Evolutionary conservation across 164 flowering plant genomes (phyloP).

Genomic region (Magnolia officinalis): DNA sequence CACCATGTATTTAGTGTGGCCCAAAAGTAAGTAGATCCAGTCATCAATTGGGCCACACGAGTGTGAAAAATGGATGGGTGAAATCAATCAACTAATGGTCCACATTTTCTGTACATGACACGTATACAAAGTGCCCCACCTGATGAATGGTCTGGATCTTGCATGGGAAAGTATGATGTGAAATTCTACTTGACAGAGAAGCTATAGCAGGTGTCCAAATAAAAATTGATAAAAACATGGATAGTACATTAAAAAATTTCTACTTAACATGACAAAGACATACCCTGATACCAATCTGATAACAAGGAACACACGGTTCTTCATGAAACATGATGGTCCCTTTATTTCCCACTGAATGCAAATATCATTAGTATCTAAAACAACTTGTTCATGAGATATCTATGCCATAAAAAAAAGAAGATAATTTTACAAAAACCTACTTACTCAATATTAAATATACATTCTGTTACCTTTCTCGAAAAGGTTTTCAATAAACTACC

Average conservation of each 20-base stretch:
- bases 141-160: neutral
- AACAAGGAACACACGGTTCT: constrained; percentile 39
- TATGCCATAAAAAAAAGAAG: neutral
- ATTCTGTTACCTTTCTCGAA: too few relatives aligned
- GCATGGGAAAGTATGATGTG: neutral
- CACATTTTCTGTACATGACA: too few relatives aligned
- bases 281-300: constrained; percentile 82
- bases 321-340: constrained; percentile 69
- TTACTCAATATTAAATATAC: too few relatives aligned
- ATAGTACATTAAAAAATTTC: too few relatives aligned
- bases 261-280: neutral
- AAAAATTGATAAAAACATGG: neutral
- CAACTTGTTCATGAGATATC: neutral
- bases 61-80: too few relatives aligned
- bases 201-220: neutral
- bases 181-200: too few relatives aligned
- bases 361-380: constrained; percentile 2
- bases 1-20: too few relatives aligned
- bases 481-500: too few relatives aligned
- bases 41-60: too few relatives aligned
- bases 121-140: too few relatives aligned
- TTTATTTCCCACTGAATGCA: constrained; percentile 70
- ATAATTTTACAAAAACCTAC: neutral
- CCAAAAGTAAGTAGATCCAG: too few relatives aligned
- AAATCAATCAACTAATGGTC: too few relatives aligned